phyloP scores from a whole-genome alignment of 306 rosid species.

The Cucumis melo region DNA sequence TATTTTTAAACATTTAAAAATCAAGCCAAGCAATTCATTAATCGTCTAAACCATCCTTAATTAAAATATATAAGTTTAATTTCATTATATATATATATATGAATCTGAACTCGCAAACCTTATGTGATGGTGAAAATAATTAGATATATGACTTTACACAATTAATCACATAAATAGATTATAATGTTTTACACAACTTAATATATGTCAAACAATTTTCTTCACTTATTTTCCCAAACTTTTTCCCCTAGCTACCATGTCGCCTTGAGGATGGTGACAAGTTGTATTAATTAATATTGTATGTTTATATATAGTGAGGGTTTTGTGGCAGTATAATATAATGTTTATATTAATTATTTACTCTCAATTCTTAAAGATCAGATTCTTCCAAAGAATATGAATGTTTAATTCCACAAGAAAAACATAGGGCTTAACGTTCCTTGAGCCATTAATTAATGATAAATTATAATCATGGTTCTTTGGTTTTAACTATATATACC shows the following conservation, averaged over 20 bases:
- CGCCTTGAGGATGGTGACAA: background rate
- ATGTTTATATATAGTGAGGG: background rate
- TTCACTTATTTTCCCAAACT: background rate
- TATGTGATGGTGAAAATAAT: too few species aligned
- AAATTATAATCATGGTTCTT: background rate
- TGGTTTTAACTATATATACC: background rate
- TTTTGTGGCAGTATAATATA: background rate
- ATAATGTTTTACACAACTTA: background rate
- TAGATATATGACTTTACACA: background rate
- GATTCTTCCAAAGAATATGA: background rate
- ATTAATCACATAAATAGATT: too few species aligned
- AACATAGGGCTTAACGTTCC: background rate
- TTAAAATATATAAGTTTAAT: too few species aligned
- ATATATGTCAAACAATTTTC: background rate
- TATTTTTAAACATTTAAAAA: too few species aligned
- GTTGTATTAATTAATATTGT: background rate
- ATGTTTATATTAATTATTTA: background rate
- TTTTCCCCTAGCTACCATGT: background rate
- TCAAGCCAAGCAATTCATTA: too few species aligned
- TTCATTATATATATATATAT: too few species aligned
- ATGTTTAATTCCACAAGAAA: background rate
- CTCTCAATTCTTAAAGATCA: background rate
- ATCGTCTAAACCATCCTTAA: too few species aligned
- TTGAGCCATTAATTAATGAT: background rate
- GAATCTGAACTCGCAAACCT: too few species aligned